Base-by-base conservation (phyloP, 108 stramenopile species). In the Cyclotella kingstonii region DNA sequence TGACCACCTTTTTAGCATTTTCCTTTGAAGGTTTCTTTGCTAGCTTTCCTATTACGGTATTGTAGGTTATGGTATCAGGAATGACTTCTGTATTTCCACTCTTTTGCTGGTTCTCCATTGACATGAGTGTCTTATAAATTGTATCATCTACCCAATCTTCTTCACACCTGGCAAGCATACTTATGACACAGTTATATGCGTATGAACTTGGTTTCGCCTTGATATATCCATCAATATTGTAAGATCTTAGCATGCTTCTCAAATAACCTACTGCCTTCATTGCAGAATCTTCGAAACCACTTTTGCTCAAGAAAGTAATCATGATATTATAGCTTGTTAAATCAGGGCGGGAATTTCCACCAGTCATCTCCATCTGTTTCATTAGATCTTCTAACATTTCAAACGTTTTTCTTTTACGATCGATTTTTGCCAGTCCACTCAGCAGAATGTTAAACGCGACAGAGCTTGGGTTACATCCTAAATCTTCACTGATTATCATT, bases 61-160 rank as follows among this genome's bases (percentile, higher is more conserved):
- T 82, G 60, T 82, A 82, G 7, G 70, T 73, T 31, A 71, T 71
- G 38, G 78, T 76, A 51, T 82, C 81, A 27, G 78, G 78, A 52
- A 68, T 19, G 3, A 80, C 70, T 15, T 42, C 31, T 2, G 54
- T 21, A 22, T 79, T 79, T 2, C 68, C 73, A 0, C 43, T 26
- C 25, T 31, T 57, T 35, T 54, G 41, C 41, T 74, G 73, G 39
- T 36, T 66, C 33, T 66, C 73, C 73, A 74, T 74, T 31, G 73
- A 57, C 50, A 60, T 53, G 10, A 74, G 26, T 11, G 73, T 74
- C 23, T 48, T 60, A 40, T 74, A 59, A 23, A 74, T 74, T 14
- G 61, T 54, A 30, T 66, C 53, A 51, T 66, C 59, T 19, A 64
- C 73, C 64, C 64, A 66, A 0, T 65, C 58, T 36, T 60, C 27